phyloP scores from a whole-genome alignment of 108 stramenopile species.

The Pseudonitzschia delicatissima region DNA sequence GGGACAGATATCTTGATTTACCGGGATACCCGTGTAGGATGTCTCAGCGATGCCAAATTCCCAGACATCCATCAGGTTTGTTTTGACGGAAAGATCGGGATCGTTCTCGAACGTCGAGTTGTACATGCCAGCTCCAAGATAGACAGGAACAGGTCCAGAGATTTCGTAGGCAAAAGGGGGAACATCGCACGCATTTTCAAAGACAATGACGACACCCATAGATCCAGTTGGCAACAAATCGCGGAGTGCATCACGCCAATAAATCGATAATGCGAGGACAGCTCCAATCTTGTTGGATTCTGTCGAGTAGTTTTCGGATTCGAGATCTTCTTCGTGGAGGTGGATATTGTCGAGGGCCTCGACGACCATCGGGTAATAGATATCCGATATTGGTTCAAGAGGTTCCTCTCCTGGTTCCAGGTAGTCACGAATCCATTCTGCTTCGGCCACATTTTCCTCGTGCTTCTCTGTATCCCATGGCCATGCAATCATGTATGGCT shows the following conservation, averaged over 20 bases:
- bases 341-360: constrained; percentile 11
- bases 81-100: too few relatives aligned
- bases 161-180: constrained; percentile 43
- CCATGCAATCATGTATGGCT: constrained; percentile 18
- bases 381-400: constrained; percentile 25
- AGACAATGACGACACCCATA: constrained; percentile 45
- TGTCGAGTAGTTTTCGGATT: constrained; percentile 13
- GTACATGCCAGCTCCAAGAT: constrained; percentile 43
- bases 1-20: constrained; percentile 23
- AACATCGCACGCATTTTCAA: constrained; percentile 31
- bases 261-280: constrained; percentile 35
- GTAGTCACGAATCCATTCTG: constrained; percentile 26
- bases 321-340: not conserved
- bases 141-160: constrained; percentile 25
- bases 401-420: constrained; percentile 28
- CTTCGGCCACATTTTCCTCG: constrained; percentile 18
- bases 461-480: constrained; percentile 24
- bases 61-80: too few relatives aligned
- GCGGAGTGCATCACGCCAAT: constrained; percentile 37
- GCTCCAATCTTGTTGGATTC: too few relatives aligned
- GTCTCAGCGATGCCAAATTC: too few relatives aligned
- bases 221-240: constrained; percentile 39
- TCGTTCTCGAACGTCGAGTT: not conserved
- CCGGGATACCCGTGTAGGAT: constrained; percentile 19
- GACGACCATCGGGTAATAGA: constrained; percentile 43